Evolutionary conservation across 2,329 filamentous ascomycete genomes (phyloP).

Genomic region (Chrysoporthe puriensis): DNA sequence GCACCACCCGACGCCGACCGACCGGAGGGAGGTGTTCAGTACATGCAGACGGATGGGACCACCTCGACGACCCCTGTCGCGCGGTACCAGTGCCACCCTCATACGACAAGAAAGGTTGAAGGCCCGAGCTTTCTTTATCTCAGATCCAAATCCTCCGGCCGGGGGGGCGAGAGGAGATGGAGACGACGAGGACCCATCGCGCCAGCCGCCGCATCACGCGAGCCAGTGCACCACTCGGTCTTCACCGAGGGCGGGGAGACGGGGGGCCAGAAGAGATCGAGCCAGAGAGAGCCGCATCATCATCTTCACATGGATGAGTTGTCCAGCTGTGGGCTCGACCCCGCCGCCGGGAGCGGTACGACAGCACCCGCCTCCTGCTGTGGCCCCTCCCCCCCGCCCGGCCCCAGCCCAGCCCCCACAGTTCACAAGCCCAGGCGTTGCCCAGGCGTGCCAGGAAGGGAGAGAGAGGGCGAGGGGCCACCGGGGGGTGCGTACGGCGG

Average conservation of each 20-base stretch:
- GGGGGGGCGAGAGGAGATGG: neutral
- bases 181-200: neutral
- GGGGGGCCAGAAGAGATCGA: neutral
- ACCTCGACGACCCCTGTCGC: no score
- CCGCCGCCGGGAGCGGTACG: neutral
- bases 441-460: no score
- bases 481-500: neutral
- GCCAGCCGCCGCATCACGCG: slow-evolving; percentile 3
- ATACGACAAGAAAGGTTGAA: no score
- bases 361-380: no score
- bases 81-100: no score
- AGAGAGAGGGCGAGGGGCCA: no score
- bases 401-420: neutral
- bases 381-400: neutral
- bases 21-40: no score
- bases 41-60: no score
- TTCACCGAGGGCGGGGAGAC: neutral
- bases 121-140: neutral
- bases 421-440: no score
- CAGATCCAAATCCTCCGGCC: neutral
- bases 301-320: slow-evolving; percentile 11
- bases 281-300: slow-evolving; percentile 8
- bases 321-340: neutral
- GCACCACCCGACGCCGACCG: no score
- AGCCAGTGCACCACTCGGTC: slow-evolving; percentile 3